Evolutionary conservation across 2,329 filamentous ascomycete genomes (phyloP).

Genomic region (Fusarium brevicatenulatum): DNA sequence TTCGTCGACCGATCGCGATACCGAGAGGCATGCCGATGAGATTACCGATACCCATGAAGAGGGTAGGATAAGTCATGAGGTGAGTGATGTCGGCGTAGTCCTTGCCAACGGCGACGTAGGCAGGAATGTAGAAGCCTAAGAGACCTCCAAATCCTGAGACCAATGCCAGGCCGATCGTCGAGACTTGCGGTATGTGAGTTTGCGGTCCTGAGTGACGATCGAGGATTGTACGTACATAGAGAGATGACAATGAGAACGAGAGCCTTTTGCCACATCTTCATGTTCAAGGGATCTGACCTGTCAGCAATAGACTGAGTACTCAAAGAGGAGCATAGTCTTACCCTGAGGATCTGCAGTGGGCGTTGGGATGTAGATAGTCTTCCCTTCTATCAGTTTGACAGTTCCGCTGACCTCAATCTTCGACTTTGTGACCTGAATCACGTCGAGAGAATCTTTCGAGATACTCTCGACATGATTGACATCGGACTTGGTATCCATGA

Average conservation of each 20-base stretch:
- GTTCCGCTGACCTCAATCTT: slow-evolving; percentile 36
- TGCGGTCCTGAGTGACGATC: fast-evolving
- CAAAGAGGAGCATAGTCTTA: not conserved
- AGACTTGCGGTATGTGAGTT: slow-evolving; percentile 5
- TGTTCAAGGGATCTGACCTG: slow-evolving; percentile 34
- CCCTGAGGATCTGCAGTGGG: slow-evolving; percentile 34
- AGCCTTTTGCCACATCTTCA: slow-evolving; percentile 40
- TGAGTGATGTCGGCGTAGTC: slow-evolving; percentile 20
- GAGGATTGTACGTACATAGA: slow-evolving; percentile 10
- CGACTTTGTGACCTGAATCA: slow-evolving; percentile 27
- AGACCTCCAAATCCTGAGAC: slow-evolving; percentile 21
- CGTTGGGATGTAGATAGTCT: slow-evolving; percentile 32
- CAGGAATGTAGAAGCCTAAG: slow-evolving; percentile 16
- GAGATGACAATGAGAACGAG: slow-evolving; percentile 34
- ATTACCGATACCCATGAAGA: slow-evolving; percentile 37
- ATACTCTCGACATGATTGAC: slow-evolving; percentile 34
- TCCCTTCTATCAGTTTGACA: slow-evolving; percentile 33
- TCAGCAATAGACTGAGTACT: not conserved
- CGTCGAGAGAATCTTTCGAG: slow-evolving; percentile 31
- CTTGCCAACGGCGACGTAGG: slow-evolving; percentile 6
- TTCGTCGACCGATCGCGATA: slow-evolving; percentile 35
- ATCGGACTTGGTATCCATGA: slow-evolving; percentile 31
- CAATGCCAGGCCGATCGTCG: slow-evolving; percentile 11
- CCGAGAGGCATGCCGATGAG: slow-evolving; percentile 38
- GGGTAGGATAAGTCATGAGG: slow-evolving; percentile 18